Evolutionary conservation across 106 monocot species (phyloP).

Genomic region (Dendrobium nobile): DNA sequence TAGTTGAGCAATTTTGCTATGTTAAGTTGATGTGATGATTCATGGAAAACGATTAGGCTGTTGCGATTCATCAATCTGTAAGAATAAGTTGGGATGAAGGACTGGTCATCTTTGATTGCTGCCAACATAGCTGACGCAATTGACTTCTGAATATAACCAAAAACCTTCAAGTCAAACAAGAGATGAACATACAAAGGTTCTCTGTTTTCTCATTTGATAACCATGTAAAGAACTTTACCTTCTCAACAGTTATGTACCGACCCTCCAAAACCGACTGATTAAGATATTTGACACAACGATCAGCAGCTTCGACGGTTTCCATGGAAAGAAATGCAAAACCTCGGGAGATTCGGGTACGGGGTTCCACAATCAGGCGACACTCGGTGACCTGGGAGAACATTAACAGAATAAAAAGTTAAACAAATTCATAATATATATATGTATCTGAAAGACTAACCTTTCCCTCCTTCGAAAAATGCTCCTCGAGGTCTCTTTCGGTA

Average conservation of each 20-base stretch:
- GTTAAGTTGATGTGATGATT: constrained; percentile 61
- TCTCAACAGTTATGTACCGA: constrained; percentile 85
- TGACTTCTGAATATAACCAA: constrained; percentile 72
- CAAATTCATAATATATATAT: not conserved
- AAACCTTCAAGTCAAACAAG: constrained; percentile 59
- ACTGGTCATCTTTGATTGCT: constrained; percentile 83
- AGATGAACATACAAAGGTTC: constrained; percentile 3
- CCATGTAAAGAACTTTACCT: constrained; percentile 33
- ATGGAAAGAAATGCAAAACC: constrained; percentile 95
- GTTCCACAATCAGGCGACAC: constrained; percentile 69
- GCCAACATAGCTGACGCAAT: constrained; percentile 78
- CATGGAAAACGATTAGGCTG: too few species aligned
- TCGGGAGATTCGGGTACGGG: constrained; percentile 69
- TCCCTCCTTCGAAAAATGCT: constrained; percentile 86
- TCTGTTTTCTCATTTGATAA: not conserved
- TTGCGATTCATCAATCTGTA: constrained; percentile 54
- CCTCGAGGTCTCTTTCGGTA: constrained; percentile 71
- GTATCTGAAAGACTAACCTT: constrained; percentile 37
- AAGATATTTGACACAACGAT: constrained; percentile 79
- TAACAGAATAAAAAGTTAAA: not conserved
- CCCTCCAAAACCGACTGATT: constrained; percentile 80
- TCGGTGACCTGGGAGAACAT: constrained; percentile 36
- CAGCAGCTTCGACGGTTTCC: constrained; percentile 71
- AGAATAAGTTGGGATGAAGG: constrained; percentile 67
- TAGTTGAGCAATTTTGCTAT: constrained; percentile 76